A percentile compares a stretch with the other conserved stretches of the same genome.
Conservation (phyloP, 352 stramenopile genomes). For the Globisporangium nunn region DNA sequence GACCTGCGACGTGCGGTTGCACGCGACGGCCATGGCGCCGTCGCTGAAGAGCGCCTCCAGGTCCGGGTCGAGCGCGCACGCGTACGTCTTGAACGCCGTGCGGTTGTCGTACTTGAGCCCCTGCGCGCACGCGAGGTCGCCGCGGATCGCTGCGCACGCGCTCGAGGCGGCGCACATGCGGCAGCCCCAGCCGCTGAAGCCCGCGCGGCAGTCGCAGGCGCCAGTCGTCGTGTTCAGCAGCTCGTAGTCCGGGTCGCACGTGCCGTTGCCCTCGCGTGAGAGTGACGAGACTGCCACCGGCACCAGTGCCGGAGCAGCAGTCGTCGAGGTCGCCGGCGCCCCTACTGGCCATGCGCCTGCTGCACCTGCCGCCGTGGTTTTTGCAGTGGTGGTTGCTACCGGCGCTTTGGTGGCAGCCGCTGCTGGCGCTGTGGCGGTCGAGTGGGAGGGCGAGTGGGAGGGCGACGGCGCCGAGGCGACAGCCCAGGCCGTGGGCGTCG, state of each 20-base stretch:
- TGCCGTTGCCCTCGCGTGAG: slow-evolving; percentile 1
- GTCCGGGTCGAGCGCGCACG: slow-evolving; percentile 39
- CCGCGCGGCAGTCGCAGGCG: slow-evolving; percentile 44
- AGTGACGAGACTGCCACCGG: slow-evolving; percentile 9
- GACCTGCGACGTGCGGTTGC: slow-evolving; percentile 39
- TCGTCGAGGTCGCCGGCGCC: background rate
- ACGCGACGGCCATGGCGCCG: slow-evolving; percentile 53
- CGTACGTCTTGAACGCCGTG: slow-evolving; percentile 59
- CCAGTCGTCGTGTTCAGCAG: slow-evolving; percentile 39
- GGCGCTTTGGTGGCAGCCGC: slow-evolving; percentile 3
- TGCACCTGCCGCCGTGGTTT: background rate
- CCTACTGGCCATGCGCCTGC: background rate
- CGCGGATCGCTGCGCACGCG: slow-evolving; percentile 32
- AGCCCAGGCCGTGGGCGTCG: background rate
- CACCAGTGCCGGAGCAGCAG: background rate
- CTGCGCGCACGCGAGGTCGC: slow-evolving; percentile 33
- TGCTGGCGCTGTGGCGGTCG: slow-evolving; percentile 5
- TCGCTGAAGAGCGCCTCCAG: slow-evolving; percentile 61
- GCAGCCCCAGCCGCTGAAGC: slow-evolving; percentile 59
- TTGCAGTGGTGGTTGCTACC: slow-evolving; percentile 4
- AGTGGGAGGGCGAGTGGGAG: background rate
- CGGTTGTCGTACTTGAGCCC: slow-evolving; percentile 43
- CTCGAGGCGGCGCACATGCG: slow-evolving; percentile 39
- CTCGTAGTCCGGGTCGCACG: slow-evolving; percentile 59
- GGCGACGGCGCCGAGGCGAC: background rate